Evolutionary conservation across 352 stramenopile genomes (phyloP), one percentile per base, ranked within the genome.

Genomic region (Phytophthora multivora): DNA sequence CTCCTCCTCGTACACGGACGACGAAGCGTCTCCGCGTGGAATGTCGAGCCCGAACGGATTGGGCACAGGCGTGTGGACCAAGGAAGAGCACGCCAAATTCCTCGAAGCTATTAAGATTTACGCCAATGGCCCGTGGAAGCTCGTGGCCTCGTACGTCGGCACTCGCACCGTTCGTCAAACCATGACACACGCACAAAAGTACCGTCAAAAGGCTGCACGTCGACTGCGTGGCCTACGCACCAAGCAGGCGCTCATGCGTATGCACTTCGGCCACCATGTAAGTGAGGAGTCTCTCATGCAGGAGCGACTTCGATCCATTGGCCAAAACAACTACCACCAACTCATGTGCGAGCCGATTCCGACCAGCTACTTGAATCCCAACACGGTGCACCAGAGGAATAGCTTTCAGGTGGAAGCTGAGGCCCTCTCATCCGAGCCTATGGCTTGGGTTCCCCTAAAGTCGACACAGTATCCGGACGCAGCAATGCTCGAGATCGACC

Each of bases 121-220:
- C 64, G 25, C 73, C 41, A 88, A 84, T 31, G 80, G 81, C 0
- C 84, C 82, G 2, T 91, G 82, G 80, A 90, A 88, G 46, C 41
- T 81, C 42, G 76, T 92, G 12, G 81, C 82, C 11, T 74, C 78
- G 28, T 78, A 83, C 38, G 79, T 93, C 2, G 80, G 73, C 31
- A 91, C 84, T 15, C 81, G 81, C 50, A 90, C 80, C 0, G 80
- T 89, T 46, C 78, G 83, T 11, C 82, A 91, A 73, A 89, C 80
- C 30, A 89, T 89, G 79, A 90, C 80, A 0, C 81, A 93, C 47
- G 82, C 79, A 18, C 82, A 91, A 43, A 90, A 90, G 67, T 90
- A 89, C 57, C 77, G 78, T 0, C 73, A 89, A 52, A 91, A 91
- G 46, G 69, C 76, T 6, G 76, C 73, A 16, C 77, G 83, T 0